These are phyloP conservation scores for Sporothrix variecibatus DNA, from an alignment of 2,329 filamentous ascomycete genomes.

Conservation along the genomic window DNA sequence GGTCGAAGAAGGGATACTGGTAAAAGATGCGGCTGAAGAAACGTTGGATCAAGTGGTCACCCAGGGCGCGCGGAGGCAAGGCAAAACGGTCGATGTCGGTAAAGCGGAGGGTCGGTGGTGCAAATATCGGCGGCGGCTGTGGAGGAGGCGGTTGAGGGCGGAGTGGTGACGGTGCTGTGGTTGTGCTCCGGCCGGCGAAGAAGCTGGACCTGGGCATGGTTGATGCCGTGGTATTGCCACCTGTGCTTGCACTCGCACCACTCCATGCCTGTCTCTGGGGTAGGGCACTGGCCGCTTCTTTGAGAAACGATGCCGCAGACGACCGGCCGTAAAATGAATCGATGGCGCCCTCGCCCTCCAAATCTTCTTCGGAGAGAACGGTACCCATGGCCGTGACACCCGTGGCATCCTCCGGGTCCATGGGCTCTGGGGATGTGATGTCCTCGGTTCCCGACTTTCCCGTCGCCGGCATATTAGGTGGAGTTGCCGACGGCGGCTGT, in stretches of 20 bases:
- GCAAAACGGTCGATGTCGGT: constrained; percentile 21
- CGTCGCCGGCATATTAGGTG: background rate
- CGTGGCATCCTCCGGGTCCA: constrained; percentile 13
- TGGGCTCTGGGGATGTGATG: constrained; percentile 16
- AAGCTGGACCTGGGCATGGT: background rate
- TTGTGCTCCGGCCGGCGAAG: background rate
- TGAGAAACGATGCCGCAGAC: constrained; percentile 25
- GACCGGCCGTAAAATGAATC: constrained; percentile 27
- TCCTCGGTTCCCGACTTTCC: background rate
- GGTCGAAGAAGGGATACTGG: constrained; percentile 49
- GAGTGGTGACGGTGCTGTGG: background rate
- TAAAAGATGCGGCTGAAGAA: constrained; percentile 45
- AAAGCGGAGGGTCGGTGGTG: background rate
- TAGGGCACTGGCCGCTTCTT: constrained; percentile 22
- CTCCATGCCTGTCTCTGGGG: background rate
- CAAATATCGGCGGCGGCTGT: background rate
- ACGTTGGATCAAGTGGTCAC: constrained; percentile 44
- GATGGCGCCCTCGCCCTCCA: constrained; percentile 7
- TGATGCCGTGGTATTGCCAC: background rate
- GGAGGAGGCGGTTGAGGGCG: background rate
- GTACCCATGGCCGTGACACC: constrained; percentile 28
- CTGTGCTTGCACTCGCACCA: background rate
- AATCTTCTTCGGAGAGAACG: constrained; percentile 24
- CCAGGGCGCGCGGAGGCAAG: constrained; percentile 44
- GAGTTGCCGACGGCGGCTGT: background rate